phyloP scores from a whole-genome alignment of 176 grass and related monocot species.

The Rhynchospora breviuscula region DNA sequence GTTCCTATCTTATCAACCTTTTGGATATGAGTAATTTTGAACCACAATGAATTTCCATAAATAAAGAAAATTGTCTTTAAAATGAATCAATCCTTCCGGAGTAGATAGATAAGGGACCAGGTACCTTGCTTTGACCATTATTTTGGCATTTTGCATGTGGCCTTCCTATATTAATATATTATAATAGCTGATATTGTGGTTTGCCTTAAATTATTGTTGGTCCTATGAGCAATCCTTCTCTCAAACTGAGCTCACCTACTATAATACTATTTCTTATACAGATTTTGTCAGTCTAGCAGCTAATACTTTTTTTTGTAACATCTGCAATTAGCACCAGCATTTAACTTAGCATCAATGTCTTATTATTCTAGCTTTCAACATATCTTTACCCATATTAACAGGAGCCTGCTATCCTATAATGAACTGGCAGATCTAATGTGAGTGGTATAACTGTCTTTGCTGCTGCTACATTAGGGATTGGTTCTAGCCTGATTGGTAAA shows the following conservation, averaged over 20 bases:
- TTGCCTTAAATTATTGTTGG: not conserved
- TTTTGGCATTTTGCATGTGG: conserved; percentile 1
- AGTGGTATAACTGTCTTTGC: not conserved
- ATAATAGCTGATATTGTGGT: not conserved
- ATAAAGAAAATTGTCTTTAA: not conserved
- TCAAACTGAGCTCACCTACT: not conserved
- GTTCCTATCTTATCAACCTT: not conserved
- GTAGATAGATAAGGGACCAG: not conserved
- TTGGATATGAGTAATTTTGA: not conserved
- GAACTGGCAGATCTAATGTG: not conserved
- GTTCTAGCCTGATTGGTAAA: not conserved
- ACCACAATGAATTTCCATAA: not conserved
- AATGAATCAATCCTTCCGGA: not conserved
- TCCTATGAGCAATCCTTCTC: not conserved
- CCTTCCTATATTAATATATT: not conserved
- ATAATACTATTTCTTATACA: not conserved
- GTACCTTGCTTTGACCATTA: not conserved
- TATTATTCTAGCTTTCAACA: not conserved
- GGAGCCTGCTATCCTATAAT: not conserved
- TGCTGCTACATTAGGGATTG: not conserved
- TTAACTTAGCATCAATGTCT: not conserved
- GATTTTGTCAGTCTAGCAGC: not conserved
- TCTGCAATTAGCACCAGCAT: not conserved
- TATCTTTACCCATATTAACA: not conserved
- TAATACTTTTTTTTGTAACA: not conserved